These are phyloP conservation scores for Pleurotus ostreatus DNA, from an alignment of 768 basidiomycete species.

Conservation along the genomic window DNA sequence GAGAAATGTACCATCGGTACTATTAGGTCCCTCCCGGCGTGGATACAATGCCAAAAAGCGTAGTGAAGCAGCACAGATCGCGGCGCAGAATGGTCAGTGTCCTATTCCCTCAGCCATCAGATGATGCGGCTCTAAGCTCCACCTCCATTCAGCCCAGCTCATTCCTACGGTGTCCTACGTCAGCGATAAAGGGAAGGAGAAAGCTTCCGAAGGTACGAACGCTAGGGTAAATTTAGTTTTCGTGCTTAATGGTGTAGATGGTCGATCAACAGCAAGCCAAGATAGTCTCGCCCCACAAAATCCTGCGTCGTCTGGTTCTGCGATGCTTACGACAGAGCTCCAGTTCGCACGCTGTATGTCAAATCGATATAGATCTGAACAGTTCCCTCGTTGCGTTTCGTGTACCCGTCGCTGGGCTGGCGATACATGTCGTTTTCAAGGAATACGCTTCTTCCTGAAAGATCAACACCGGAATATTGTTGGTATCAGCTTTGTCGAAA, in stretches of 20 bases:
- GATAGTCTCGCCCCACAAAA: slow-evolving; percentile 12
- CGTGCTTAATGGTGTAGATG: neutral
- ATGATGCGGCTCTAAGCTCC: slow-evolving; percentile 8
- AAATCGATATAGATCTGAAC: slow-evolving; percentile 65
- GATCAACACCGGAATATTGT: slow-evolving; percentile 54
- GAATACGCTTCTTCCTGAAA: slow-evolving; percentile 75
- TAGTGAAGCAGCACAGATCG: slow-evolving; percentile 62
- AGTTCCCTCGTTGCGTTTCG: slow-evolving; percentile 77
- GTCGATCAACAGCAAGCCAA: neutral
- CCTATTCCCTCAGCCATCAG: neutral
- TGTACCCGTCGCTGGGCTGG: slow-evolving; percentile 87
- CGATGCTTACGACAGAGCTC: slow-evolving; percentile 54
- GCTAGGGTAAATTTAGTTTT: neutral
- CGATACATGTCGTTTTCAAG: slow-evolving; percentile 83
- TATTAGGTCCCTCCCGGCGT: slow-evolving; percentile 48
- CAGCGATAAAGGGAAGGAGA: slow-evolving; percentile 44
- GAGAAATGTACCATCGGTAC: neutral
- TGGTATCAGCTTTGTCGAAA: slow-evolving; percentile 69
- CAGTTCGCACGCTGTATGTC: slow-evolving; percentile 86
- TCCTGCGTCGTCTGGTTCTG: slow-evolving; percentile 18
- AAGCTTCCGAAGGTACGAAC: slow-evolving; percentile 33
- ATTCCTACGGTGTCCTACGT: slow-evolving; percentile 43
- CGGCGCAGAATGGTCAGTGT: slow-evolving; percentile 27
- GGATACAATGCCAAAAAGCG: slow-evolving; percentile 73
- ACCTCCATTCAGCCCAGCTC: slow-evolving; percentile 34